phyloP scores from a whole-genome alignment of 805 yeast species.

The Ogataea wickerhamii region DNA sequence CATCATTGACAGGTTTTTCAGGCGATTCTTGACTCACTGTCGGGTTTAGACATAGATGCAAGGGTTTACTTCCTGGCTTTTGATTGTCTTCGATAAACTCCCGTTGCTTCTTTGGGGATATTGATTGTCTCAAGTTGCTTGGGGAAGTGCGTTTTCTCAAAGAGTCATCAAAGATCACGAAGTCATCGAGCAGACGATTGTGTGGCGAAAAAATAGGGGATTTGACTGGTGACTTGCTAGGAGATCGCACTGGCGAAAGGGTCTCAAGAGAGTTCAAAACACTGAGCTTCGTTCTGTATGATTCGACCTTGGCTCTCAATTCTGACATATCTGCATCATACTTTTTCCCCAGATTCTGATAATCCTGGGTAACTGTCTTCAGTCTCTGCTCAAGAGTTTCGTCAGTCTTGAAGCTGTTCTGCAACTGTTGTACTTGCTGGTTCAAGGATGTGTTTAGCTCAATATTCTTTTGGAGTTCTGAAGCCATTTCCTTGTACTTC shows the following conservation, averaged over 20 bases:
- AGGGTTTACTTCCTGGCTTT: slow-evolving; percentile 1
- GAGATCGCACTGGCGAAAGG: slow-evolving; percentile 13
- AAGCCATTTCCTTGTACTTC: not conserved
- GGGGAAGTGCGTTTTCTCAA: not conserved
- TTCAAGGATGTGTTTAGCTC: not conserved
- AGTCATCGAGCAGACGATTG: not conserved
- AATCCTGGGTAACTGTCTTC: slow-evolving; percentile 2
- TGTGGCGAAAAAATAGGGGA: slow-evolving; percentile 10
- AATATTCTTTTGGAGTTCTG: not conserved
- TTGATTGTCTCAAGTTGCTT: slow-evolving; percentile 3
- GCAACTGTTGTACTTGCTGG: not conserved
- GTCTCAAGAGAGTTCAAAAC: slow-evolving; percentile 15
- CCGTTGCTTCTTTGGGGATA: slow-evolving; percentile 5
- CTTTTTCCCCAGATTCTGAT: slow-evolving; percentile 10
- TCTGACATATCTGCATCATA: slow-evolving; percentile 13
- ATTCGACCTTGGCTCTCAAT: slow-evolving; percentile 17
- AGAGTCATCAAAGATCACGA: slow-evolving; percentile 1
- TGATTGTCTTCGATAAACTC: slow-evolving; percentile 1
- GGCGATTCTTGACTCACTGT: not conserved
- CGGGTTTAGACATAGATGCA: slow-evolving; percentile 2
- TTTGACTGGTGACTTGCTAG: slow-evolving; percentile 9
- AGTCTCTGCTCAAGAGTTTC: slow-evolving; percentile 1
- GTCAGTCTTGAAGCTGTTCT: not conserved
- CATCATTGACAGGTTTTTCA: not conserved
- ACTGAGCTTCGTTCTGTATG: slow-evolving; percentile 16